phyloP scores from a whole-genome alignment of 2,329 filamentous ascomycete genomes.

The Neofusicoccum umdonicola region DNA sequence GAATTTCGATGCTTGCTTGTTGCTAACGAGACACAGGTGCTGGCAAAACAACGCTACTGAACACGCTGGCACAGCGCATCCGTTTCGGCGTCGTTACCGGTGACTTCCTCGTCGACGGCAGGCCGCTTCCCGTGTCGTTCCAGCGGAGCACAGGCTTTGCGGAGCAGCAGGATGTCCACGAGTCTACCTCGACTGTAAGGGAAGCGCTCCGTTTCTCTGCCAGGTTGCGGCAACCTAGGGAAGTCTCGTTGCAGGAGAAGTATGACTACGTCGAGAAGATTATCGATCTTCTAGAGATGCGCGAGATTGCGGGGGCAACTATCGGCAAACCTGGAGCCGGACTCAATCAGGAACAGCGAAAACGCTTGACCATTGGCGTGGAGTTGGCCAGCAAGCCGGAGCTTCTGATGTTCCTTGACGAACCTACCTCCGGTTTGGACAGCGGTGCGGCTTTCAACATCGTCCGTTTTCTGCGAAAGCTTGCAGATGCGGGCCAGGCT shows the following conservation, averaged over 20 bases:
- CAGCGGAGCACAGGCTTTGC: conserved; percentile 55
- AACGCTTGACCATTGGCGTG: conserved; percentile 70
- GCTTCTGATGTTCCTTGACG: conserved; percentile 68
- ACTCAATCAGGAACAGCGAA: conserved; percentile 59
- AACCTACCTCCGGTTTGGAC: conserved; percentile 63
- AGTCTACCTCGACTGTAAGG: conserved; percentile 63
- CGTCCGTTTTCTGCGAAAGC: conserved; percentile 63
- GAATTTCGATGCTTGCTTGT: too few species aligned
- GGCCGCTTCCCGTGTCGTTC: conserved; percentile 38
- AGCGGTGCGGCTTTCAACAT: conserved; percentile 66
- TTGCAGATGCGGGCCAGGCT: conserved; percentile 65
- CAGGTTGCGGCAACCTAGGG: conserved; percentile 59
- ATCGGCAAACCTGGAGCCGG: conserved; percentile 61
- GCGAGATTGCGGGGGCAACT: conserved; percentile 63
- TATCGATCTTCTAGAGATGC: conserved; percentile 62
- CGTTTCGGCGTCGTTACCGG: conserved; percentile 45
- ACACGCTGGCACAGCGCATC: conserved; percentile 44
- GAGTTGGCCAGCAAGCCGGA: conserved; percentile 66
- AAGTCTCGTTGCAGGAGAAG: conserved; percentile 60
- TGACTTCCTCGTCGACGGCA: conserved; percentile 47
- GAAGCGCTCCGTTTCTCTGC: conserved; percentile 67
- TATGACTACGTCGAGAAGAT: conserved; percentile 67
- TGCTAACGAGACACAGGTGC: conserved; percentile 23
- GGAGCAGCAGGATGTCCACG: conserved; percentile 67
- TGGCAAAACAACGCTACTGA: conserved; percentile 40